Conservation (phyloP, 2,329 filamentous ascomycete genomes). For the Penicillium rolfsii region DNA sequence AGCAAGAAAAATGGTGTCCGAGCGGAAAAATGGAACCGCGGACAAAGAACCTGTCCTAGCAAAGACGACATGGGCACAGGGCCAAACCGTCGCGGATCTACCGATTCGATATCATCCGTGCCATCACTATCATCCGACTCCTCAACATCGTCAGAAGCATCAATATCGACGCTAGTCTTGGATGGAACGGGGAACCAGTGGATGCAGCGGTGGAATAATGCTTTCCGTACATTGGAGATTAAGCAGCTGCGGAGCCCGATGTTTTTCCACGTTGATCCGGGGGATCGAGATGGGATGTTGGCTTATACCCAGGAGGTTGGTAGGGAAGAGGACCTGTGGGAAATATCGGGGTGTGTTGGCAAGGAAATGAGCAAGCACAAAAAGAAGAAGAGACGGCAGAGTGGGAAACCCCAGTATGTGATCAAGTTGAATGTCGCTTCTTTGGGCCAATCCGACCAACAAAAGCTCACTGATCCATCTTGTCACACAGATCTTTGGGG, state of each 20-base stretch:
- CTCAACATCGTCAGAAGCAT: conserved; percentile 15
- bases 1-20: conserved; percentile 35
- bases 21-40: conserved; percentile 34
- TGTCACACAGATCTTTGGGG: conserved; percentile 27
- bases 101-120: conserved; percentile 25
- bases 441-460: background rate
- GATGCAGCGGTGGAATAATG: conserved; percentile 71
- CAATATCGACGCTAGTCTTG: conserved; percentile 62
- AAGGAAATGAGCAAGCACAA: conserved; percentile 80
- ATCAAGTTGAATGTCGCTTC: too few relatives aligned
- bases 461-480: conserved; percentile 5
- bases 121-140: conserved; percentile 29
- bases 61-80: conserved; percentile 1
- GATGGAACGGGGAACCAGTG: conserved; percentile 67
- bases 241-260: conserved; percentile 74
- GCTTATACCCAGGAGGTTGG: conserved; percentile 67
- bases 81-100: conserved; percentile 18
- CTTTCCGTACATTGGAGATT: conserved; percentile 72
- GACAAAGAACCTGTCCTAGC: conserved; percentile 15
- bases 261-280: conserved; percentile 80
- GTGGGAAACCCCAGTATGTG: conserved; percentile 49
- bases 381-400: conserved; percentile 71
- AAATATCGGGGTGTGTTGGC: conserved; percentile 74
- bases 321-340: conserved; percentile 65
- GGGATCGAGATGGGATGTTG: conserved; percentile 72